These are phyloP conservation scores for Porogramme epimiltina DNA, from an alignment of 1,284 basidiomycete species.

Conservation along the genomic window DNA sequence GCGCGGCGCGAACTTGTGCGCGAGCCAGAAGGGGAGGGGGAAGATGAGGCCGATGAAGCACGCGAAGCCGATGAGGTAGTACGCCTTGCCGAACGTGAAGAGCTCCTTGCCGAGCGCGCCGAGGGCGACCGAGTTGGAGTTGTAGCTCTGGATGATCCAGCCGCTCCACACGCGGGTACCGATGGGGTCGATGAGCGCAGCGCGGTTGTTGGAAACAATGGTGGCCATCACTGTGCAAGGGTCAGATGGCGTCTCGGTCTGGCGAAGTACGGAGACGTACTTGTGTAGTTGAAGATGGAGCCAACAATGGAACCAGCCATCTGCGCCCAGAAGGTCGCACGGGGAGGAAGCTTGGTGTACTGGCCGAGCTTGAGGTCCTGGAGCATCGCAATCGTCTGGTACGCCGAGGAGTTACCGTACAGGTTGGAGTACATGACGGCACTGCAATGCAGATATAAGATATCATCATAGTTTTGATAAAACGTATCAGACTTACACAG, in stretches of 20 bases:
- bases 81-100: slow-evolving; percentile 42
- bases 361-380: slow-evolving; percentile 62
- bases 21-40: slow-evolving; percentile 52
- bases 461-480: background rate
- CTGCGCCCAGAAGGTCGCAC: slow-evolving; percentile 49
- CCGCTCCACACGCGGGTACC: slow-evolving; percentile 53
- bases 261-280: slow-evolving; percentile 26
- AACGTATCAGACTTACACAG: slow-evolving; percentile 39
- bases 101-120: slow-evolving; percentile 56
- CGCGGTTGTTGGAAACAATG: slow-evolving; percentile 50
- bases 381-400: slow-evolving; percentile 59
- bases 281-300: slow-evolving; percentile 54
- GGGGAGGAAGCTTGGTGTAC: slow-evolving; percentile 55
- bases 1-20: slow-evolving; percentile 42
- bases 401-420: slow-evolving; percentile 61
- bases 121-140: slow-evolving; percentile 59
- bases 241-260: background rate
- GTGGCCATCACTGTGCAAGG: slow-evolving; percentile 47
- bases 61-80: slow-evolving; percentile 50
- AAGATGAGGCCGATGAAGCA: slow-evolving; percentile 51
- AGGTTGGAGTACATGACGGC: slow-evolving; percentile 56
- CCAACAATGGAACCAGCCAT: slow-evolving; percentile 47
- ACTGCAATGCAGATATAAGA: slow-evolving; percentile 19
- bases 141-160: slow-evolving; percentile 53
- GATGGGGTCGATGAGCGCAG: slow-evolving; percentile 48